These are phyloP conservation scores for Amesomyces nigricolor DNA, from an alignment of 2,329 filamentous ascomycete genomes.

Conservation along the genomic window DNA sequence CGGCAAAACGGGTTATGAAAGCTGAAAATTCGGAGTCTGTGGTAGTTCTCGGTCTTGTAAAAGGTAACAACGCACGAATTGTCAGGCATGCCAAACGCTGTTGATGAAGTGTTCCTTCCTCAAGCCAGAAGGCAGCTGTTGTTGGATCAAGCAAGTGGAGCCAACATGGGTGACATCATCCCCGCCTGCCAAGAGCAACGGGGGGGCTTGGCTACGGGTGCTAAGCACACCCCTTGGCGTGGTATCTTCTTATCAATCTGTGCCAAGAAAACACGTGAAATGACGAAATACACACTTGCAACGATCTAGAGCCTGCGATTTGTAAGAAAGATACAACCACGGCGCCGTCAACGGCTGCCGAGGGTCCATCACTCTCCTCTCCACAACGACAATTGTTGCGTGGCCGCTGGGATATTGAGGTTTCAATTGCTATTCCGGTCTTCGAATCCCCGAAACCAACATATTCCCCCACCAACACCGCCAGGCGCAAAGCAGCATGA, in stretches of 20 bases:
- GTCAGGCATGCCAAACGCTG: too few species aligned
- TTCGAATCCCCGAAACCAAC: neutral
- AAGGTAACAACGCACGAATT: too few species aligned
- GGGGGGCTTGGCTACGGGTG: neutral
- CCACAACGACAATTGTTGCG: neutral
- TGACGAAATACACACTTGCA: constrained; percentile 19
- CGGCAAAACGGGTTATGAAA: too few species aligned
- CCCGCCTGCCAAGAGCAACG: constrained; percentile 3
- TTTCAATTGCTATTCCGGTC: neutral
- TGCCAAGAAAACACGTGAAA: constrained; percentile 26
- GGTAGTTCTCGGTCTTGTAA: too few species aligned
- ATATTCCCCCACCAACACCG: neutral
- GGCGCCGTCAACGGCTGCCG: constrained; percentile 17
- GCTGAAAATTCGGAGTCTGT: too few species aligned
- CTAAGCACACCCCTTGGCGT: neutral
- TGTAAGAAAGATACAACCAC: constrained; percentile 2
- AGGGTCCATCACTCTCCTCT: neutral
- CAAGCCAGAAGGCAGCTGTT: neutral
- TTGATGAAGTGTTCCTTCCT: neutral
- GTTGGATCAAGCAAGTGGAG: neutral
- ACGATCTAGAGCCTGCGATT: neutral
- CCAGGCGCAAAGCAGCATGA: constrained; percentile 15
- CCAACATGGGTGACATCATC: constrained; percentile 17
- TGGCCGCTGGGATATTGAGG: neutral
- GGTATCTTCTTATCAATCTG: neutral